Conservation (phyloP, 2,329 filamentous ascomycete species). For the Aureobasidium subglaciale region DNA sequence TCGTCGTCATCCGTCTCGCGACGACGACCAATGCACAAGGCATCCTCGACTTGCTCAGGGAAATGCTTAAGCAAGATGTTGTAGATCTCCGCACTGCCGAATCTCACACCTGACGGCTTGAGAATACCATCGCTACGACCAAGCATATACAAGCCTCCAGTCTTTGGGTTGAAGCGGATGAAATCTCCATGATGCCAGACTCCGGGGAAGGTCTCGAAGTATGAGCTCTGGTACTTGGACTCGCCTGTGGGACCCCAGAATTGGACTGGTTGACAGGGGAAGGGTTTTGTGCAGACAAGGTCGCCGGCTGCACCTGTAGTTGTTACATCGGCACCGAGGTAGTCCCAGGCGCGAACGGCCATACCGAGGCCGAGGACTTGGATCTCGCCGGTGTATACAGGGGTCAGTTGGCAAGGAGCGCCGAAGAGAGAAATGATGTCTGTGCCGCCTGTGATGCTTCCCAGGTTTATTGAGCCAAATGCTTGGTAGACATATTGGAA, state of each 20-base stretch:
- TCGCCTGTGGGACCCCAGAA: slow-evolving; percentile 74
- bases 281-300: slow-evolving; percentile 76
- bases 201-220: slow-evolving; percentile 75
- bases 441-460: slow-evolving; percentile 79
- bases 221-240: slow-evolving; percentile 72
- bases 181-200: slow-evolving; percentile 97
- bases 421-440: slow-evolving; percentile 96
- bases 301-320: slow-evolving; percentile 68
- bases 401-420: slow-evolving; percentile 57
- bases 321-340: slow-evolving; percentile 51
- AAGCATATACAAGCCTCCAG: slow-evolving; percentile 80
- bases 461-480: slow-evolving; percentile 77
- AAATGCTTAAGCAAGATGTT: slow-evolving; percentile 87
- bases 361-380: slow-evolving; percentile 45
- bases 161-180: slow-evolving; percentile 61
- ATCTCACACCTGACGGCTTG: slow-evolving; percentile 85
- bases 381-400: slow-evolving; percentile 45
- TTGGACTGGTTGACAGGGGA: slow-evolving; percentile 82
- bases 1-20: slow-evolving; percentile 68
- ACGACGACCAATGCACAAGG: slow-evolving; percentile 76
- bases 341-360: slow-evolving; percentile 44
- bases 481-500: slow-evolving; percentile 83
- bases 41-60: slow-evolving; percentile 69
- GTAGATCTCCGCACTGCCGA: slow-evolving; percentile 93
- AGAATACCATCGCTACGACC: slow-evolving; percentile 87